Evolutionary conservation across 2,329 filamentous ascomycete species (phyloP).

Genomic region (Penicillium sp.): DNA sequence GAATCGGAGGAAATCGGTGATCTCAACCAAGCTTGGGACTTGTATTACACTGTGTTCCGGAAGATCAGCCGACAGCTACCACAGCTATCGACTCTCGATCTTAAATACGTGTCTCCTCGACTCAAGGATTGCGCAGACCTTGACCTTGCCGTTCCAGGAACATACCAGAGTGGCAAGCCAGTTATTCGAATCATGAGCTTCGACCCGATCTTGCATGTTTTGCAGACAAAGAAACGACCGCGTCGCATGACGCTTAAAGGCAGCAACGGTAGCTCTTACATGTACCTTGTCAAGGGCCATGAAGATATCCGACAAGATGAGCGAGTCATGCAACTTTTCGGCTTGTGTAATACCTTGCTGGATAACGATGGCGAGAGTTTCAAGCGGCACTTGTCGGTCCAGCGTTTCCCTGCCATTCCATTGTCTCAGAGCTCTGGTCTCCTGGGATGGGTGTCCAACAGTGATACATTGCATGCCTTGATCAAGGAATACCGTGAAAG

Average conservation of each 20-base stretch:
- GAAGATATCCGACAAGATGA: conserved; percentile 99
- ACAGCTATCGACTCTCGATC: conserved; percentile 81
- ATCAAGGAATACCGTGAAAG: conserved; percentile 97
- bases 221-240: conserved; percentile 93
- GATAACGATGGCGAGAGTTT: conserved; percentile 90
- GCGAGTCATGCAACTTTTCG: conserved; percentile 98
- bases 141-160: conserved; percentile 90
- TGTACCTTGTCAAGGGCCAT: conserved; percentile 93
- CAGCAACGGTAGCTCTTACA: conserved; percentile 78
- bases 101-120: conserved; percentile 94
- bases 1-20: conserved; percentile 84
- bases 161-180: conserved; percentile 70
- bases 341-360: conserved; percentile 89
- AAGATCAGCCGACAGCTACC: conserved; percentile 88
- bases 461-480: conserved; percentile 89
- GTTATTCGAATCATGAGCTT: conserved; percentile 82
- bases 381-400: conserved; percentile 93
- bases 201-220: conserved; percentile 79
- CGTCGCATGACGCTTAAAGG: conserved; percentile 80
- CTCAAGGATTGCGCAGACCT: conserved; percentile 76
- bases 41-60: conserved; percentile 97
- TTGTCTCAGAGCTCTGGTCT: conserved; percentile 93
- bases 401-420: conserved; percentile 92
- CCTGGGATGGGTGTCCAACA: conserved; percentile 93
- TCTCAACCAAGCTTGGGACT: conserved; percentile 95